Evolutionary conservation across 805 yeast species (phyloP), one percentile per base, ranked within the genome.

Genomic region (Spencermartinsiella europaea): DNA sequence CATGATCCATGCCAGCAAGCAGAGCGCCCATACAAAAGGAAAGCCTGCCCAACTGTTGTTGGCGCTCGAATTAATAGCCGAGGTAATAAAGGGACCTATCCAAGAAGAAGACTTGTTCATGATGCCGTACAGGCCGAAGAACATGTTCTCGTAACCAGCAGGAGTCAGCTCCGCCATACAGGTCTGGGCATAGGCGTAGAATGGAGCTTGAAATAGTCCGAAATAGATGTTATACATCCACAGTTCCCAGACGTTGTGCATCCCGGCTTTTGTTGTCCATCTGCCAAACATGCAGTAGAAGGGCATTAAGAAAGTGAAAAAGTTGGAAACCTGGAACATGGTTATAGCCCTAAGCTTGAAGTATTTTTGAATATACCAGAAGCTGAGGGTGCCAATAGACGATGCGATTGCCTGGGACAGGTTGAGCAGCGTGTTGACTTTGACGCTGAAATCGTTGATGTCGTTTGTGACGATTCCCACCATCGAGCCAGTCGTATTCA

Each of bases 41-140:
- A 49, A 49, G 2, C 52, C 52, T 2, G 49, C 44, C 47, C 49
- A 46, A 40, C 37, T 37, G 40, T 46, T 46, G 39, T 46, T 34
- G 21, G 47, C 42, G 12, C 43, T 34, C n/a, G 33, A 34, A 38
- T 45, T 44, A 36, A 49, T 49, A n/a, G 53, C 53, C 21, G 50
- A 46, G 10, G 53, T 49, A 17, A 49, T 36, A 39, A 46, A 49
- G n/a, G 53, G 49, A 3, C 53, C 53, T 21, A 49, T 46, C 50
- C 49, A 49, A 16, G 45, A 38, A 12, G 50, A 46, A 21, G 50
- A 44, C 37, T 46, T 46, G 40, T 46, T 46, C 47, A 46, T 43
- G 14, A 49, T 44, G 35, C 50, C 47, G 44, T 46, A 49, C 17
- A 49, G 42, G 20, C 50, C 47, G 46, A 46, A 49, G 37, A 49